Base-by-base conservation (phyloP, 805 yeast genomes). In the Kodamaea lidongshanica region DNA sequence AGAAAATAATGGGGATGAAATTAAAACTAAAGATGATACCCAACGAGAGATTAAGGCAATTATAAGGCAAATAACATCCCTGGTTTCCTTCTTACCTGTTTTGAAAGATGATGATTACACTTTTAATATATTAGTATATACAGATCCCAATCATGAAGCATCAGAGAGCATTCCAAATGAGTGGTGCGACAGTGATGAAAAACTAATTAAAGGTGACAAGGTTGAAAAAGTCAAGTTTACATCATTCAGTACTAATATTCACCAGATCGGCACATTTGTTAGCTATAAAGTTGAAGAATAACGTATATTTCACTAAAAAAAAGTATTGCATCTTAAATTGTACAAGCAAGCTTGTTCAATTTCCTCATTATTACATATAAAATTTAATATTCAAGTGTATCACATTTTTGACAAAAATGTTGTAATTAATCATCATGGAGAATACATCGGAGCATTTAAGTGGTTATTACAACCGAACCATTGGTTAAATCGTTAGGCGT, bases 51-150 rank as follows among this genome's bases (percentile, higher is more conserved):
- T 87, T n/a, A 89, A 84, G 52, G 74, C 86, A 0, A 77, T 88
- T 5, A 76, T 88, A 22, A 71, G 96, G 31, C 96, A 88, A 44
- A 82, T 88, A 30, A 85, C 95, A 0, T 85, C 95, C 0, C 78
- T 92, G 23, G 84, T 83, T 2, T 75, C 95, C 0, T 86, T 87
- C 49, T 64, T 88, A 23, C 97, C 97, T 0, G 69, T 79, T 14
- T 57, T 88, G 16, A 46, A 48, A 23, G 74, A 72, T 7, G 74
- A 67, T 12, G 65, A 67, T 8, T 75, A 79, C 46, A 83, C 95
- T 0, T 86, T 88, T 54, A 86, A 82, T 46, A 89, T 88, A 1
- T 58, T 86, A 31, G 95, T 87, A 0, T 81, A 79, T 46, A 82
- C 95, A 0, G 82, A 79, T 42, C 78, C 80, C 1, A 58, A 60